phyloP scores from a whole-genome alignment of 306 rosid genomes.

The Dalbergia cochinchinensis region DNA sequence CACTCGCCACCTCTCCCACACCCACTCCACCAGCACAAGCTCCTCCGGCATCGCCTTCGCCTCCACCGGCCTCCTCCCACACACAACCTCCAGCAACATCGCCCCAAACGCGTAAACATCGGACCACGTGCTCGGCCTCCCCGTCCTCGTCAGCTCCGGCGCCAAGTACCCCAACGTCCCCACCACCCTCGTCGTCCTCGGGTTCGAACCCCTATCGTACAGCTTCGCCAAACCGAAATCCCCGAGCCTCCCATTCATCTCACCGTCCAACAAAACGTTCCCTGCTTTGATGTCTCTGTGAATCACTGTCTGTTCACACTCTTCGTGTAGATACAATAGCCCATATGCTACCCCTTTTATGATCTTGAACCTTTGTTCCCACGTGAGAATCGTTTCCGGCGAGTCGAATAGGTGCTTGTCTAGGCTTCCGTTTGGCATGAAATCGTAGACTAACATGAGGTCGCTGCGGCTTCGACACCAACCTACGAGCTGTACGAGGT shows the following conservation, averaged over 20 bases:
- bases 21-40: slow-evolving; percentile 69
- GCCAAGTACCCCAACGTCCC: slow-evolving; percentile 75
- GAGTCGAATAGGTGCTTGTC: slow-evolving; percentile 64
- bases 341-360: slow-evolving; percentile 69
- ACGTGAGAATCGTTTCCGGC: slow-evolving; percentile 45
- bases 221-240: slow-evolving; percentile 74
- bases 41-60: slow-evolving; percentile 68
- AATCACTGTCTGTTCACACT: slow-evolving; percentile 73
- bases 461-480: slow-evolving; percentile 66
- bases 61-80: slow-evolving; percentile 73
- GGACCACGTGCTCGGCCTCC: slow-evolving; percentile 60
- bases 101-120: slow-evolving; percentile 76
- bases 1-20: slow-evolving; percentile 61
- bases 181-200: slow-evolving; percentile 66
- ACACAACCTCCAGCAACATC: slow-evolving; percentile 62
- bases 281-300: slow-evolving; percentile 76
- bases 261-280: slow-evolving; percentile 65
- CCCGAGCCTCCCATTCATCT: slow-evolving; percentile 62
- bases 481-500: slow-evolving; percentile 67
- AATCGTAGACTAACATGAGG: slow-evolving; percentile 62
- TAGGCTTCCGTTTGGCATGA: slow-evolving; percentile 68
- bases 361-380: slow-evolving; percentile 70
- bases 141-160: slow-evolving; percentile 68
- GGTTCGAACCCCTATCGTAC: slow-evolving; percentile 60
- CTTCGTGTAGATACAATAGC: slow-evolving; percentile 66